Conservation (phyloP, 202 grass and related monocot species). For the Digitaria exilis region DNA sequence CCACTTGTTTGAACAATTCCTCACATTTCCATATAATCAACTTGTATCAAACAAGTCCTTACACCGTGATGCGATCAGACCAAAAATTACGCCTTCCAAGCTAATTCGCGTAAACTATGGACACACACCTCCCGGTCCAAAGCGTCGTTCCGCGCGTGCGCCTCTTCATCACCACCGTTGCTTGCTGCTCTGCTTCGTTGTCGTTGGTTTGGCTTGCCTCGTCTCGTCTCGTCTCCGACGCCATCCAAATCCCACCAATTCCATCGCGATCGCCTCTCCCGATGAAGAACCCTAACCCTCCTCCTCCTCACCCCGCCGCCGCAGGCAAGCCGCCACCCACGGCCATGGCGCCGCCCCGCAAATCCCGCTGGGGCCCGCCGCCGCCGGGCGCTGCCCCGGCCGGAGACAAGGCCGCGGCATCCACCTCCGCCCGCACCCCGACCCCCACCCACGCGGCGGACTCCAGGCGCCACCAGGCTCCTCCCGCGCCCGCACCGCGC, state of each 20-base stretch:
- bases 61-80: no score
- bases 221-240: neutral
- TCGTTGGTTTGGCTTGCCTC: neutral
- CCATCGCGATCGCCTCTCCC: conserved; percentile 9
- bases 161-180: neutral
- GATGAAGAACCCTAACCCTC: conserved; percentile 78
- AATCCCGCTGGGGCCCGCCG: conserved; percentile 44
- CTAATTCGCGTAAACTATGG: neutral
- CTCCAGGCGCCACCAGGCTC: conserved; percentile 41
- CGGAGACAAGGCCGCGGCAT: conserved; percentile 39
- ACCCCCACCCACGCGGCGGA: conserved; percentile 25
- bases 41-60: no score
- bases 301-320: conserved; percentile 5
- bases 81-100: neutral
- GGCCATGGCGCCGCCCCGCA: conserved; percentile 39
- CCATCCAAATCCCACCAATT: conserved; percentile 23
- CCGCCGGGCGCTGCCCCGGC: conserved; percentile 14
- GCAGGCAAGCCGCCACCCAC: conserved; percentile 30
- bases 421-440: conserved; percentile 44
- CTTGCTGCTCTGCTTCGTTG: neutral
- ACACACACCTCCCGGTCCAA: neutral
- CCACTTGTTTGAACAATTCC: no score
- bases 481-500: conserved; percentile 29
- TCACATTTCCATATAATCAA: no score
- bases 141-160: neutral